Percentiles rank a stretch among this genome's conserved stretches.
Conservation (phyloP, 140 eudicot genomes). For the Stevia rebaudiana region DNA sequence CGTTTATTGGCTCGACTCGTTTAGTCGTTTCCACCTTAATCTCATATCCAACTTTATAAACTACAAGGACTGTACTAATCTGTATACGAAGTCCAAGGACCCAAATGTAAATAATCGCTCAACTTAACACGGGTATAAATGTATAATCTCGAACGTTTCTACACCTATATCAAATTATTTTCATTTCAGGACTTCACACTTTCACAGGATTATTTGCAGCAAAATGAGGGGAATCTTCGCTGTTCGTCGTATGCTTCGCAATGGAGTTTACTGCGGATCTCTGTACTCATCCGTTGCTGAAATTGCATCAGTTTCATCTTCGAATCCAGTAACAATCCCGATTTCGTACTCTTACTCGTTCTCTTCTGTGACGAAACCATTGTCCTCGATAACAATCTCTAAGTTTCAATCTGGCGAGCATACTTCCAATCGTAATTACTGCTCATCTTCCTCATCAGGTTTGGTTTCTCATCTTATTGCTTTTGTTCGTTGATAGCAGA, state of each 20-base stretch:
- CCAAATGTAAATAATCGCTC: neutral
- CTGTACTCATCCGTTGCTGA: conserved; percentile 21
- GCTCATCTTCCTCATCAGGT: conserved; percentile 29
- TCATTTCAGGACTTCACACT: neutral
- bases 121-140: neutral
- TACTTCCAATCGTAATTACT: conserved; percentile 27
- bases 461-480: neutral
- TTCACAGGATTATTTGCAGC: too few species aligned
- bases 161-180: neutral
- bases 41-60: too few species aligned
- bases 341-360: conserved; percentile 13
- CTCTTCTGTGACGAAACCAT: conserved; percentile 31
- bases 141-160: neutral
- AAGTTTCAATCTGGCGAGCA: conserved; percentile 28
- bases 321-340: conserved; percentile 23
- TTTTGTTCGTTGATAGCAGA: neutral
- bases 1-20: too few species aligned
- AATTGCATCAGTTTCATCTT: conserved; percentile 19
- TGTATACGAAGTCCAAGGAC: neutral
- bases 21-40: too few species aligned
- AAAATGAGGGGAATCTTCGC: conserved; percentile 38
- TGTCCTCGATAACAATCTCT: conserved; percentile 16
- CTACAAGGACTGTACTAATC: too few species aligned
- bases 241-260: conserved; percentile 35
- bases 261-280: conserved; percentile 37